A percentile compares a stretch with the other conserved stretches of the same genome.
Conservation (phyloP, 2,329 filamentous ascomycete species). For the Gnomoniopsis smithogilvyi region DNA sequence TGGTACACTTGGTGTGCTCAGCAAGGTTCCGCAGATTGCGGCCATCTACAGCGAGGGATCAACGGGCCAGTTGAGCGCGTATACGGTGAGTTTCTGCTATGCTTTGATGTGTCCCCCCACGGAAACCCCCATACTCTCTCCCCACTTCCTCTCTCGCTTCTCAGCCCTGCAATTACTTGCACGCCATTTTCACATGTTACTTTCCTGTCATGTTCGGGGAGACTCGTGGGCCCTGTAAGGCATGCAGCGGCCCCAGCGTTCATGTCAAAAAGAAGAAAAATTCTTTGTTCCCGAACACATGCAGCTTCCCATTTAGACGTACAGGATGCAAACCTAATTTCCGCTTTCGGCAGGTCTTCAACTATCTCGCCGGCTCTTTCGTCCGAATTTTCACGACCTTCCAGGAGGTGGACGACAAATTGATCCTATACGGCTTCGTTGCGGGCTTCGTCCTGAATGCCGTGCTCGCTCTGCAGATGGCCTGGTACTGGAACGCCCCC, state of each 20-base stretch:
- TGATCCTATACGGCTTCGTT: conserved; percentile 93
- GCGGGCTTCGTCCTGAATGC: conserved; percentile 88
- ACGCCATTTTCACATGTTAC: conserved; percentile 1
- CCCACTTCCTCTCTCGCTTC: background rate
- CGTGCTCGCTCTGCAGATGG: conserved; percentile 83
- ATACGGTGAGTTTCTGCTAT: conserved; percentile 65
- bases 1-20: conserved; percentile 77
- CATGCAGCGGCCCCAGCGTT: background rate
- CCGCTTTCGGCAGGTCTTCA: conserved; percentile 75
- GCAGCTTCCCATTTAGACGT: conserved; percentile 2
- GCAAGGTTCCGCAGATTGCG: conserved; percentile 90
- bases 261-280: background rate
- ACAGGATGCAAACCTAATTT: conserved; percentile 8
- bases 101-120: background rate
- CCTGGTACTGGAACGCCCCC: conserved; percentile 88
- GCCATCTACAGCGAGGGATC: conserved; percentile 82
- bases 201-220: background rate
- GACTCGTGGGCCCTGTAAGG: background rate
- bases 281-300: background rate
- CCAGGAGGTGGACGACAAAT: conserved; percentile 93
- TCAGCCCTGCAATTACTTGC: background rate
- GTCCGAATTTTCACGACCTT: conserved; percentile 96
- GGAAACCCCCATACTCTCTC: background rate
- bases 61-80: conserved; percentile 94
- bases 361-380: conserved; percentile 90